phyloP scores from a whole-genome alignment of 2,329 filamentous ascomycete species.

The Hypomyces rosellus region DNA sequence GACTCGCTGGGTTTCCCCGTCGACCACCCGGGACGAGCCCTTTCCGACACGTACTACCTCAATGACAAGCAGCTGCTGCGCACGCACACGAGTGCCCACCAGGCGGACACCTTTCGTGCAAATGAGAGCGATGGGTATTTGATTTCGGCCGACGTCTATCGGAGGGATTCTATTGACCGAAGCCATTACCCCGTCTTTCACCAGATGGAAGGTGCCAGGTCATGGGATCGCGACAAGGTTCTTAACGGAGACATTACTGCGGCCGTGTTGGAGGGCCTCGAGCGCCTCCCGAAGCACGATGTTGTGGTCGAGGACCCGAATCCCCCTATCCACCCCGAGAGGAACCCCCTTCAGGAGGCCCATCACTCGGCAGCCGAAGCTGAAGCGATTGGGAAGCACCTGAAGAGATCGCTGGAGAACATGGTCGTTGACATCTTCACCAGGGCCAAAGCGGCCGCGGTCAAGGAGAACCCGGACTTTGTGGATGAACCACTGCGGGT shows the following conservation, averaged over 20 bases:
- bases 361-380: slow-evolving; percentile 71
- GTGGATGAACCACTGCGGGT: slow-evolving; percentile 70
- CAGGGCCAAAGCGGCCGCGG: slow-evolving; percentile 62
- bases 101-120: slow-evolving; percentile 71
- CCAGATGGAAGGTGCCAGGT: slow-evolving; percentile 92
- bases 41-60: slow-evolving; percentile 93
- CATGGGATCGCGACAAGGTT: slow-evolving; percentile 70
- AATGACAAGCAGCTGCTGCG: slow-evolving; percentile 77
- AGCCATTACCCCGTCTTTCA: slow-evolving; percentile 97
- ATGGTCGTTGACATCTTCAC: slow-evolving; percentile 88
- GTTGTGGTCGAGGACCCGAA: slow-evolving; percentile 79
- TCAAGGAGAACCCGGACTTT: slow-evolving; percentile 42
- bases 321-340: slow-evolving; percentile 66
- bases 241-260: slow-evolving; percentile 53
- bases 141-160: slow-evolving; percentile 90
- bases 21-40: slow-evolving; percentile 81
- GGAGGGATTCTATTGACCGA: slow-evolving; percentile 87
- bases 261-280: slow-evolving; percentile 64
- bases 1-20: slow-evolving; percentile 88
- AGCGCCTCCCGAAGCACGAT: slow-evolving; percentile 63
- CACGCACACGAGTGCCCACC: slow-evolving; percentile 92
- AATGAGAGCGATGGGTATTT: slow-evolving; percentile 75
- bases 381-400: slow-evolving; percentile 73
- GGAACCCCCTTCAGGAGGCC: slow-evolving; percentile 73
- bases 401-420: slow-evolving; percentile 83